Percentiles rank a stretch among this genome's conserved stretches.
Conservation (phyloP, 2,329 filamentous ascomycete genomes). For the Verticillium isaacii region DNA sequence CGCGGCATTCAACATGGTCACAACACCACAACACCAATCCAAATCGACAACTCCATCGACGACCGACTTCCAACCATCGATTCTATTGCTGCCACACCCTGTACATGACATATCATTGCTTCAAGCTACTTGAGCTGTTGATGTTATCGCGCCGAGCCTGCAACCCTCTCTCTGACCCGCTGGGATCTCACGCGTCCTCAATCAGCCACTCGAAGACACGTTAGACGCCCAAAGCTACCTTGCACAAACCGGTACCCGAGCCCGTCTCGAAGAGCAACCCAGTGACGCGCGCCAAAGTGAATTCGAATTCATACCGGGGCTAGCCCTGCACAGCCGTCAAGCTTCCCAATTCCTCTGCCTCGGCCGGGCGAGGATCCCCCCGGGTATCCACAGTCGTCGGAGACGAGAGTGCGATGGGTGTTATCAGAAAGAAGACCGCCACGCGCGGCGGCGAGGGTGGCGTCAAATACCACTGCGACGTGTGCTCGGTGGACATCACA, state of each 20-base stretch:
- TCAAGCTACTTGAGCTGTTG: neutral
- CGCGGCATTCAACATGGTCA: neutral
- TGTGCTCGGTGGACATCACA: constrained; percentile 94
- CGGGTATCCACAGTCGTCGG: neutral
- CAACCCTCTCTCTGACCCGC: neutral
- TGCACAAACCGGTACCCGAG: neutral
- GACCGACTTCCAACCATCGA: neutral
- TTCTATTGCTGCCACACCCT: neutral
- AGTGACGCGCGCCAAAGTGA: neutral
- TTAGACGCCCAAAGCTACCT: neutral
- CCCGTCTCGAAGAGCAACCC: neutral
- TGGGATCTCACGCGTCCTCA: neutral
- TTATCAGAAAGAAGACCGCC: constrained; percentile 93
- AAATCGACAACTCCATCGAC: neutral
- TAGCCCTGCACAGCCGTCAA: neutral
- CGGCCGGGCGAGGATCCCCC: neutral
- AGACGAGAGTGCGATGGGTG: constrained; percentile 61
- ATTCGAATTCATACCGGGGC: neutral
- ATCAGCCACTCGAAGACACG: neutral
- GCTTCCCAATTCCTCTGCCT: neutral
- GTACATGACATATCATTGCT: neutral
- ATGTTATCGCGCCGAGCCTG: neutral
- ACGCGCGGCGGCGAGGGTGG: constrained; percentile 80
- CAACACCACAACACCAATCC: neutral
- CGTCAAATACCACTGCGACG: constrained; percentile 95